Percentiles rank a stretch among this genome's conserved stretches.
These are phyloP conservation scores for Diplodia sapinea DNA, from an alignment of 2,329 filamentous ascomycete genomes.

Conservation along the genomic window DNA sequence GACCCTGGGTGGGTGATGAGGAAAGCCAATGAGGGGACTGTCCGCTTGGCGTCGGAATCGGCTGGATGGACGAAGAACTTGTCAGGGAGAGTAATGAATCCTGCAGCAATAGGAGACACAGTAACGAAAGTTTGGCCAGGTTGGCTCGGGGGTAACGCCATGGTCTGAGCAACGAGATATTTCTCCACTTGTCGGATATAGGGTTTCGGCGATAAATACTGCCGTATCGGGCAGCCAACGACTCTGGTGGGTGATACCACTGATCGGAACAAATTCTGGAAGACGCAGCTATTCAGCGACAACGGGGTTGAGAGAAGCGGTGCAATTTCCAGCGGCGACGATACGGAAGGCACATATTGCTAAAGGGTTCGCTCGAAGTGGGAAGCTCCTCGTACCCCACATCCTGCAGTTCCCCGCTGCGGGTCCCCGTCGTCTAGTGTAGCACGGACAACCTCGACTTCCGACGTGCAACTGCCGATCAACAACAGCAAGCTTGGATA, in stretches of 20 bases:
- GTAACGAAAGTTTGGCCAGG: constrained; percentile 40
- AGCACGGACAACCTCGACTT: not conserved
- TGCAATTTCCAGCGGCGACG: not conserved
- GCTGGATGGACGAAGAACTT: constrained; percentile 54
- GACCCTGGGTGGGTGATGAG: constrained; percentile 56
- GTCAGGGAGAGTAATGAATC: constrained; percentile 56
- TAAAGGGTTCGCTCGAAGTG: not conserved
- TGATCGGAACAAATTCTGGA: not conserved
- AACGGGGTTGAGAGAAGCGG: not conserved
- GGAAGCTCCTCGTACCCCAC: constrained; percentile 11
- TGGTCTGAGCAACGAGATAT: constrained; percentile 8
- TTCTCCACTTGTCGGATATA: constrained; percentile 1
- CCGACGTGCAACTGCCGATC: constrained; percentile 26
- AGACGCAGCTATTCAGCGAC: not conserved
- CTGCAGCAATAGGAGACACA: constrained; percentile 42
- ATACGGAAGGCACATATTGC: constrained; percentile 3
- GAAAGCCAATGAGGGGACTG: constrained; percentile 61
- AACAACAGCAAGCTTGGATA: not conserved
- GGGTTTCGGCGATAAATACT: not conserved
- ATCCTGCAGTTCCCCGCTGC: constrained; percentile 18
- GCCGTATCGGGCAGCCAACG: not conserved
- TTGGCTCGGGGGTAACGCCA: constrained; percentile 34
- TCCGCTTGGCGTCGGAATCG: constrained; percentile 51
- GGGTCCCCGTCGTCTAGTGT: constrained; percentile 1
- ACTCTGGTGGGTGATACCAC: not conserved